Base-by-base conservation (phyloP, 1,284 basidiomycete genomes). In the Rhodotorula sp. region DNA sequence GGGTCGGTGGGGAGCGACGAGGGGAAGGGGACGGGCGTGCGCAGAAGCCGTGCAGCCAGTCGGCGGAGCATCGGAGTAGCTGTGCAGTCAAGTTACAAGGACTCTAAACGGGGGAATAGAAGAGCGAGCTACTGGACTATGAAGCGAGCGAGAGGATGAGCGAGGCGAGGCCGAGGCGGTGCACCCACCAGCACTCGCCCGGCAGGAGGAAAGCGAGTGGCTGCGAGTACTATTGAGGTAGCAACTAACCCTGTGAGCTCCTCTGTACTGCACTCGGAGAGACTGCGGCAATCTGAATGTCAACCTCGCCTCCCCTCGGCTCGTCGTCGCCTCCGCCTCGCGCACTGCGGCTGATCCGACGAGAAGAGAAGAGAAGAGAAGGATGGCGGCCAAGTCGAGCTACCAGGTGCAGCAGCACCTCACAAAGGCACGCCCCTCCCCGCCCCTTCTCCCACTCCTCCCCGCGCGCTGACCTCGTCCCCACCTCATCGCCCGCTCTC, bases 341-440 rank as follows among this genome's bases (percentile, higher is more conserved):
- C 46, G 22, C 19, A 50, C 34, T 61, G n/a, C n/a, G n/a, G n/a
- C n/a, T n/a, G n/a, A n/a, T n/a, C n/a, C n/a, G n/a, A n/a, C n/a
- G n/a, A n/a, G n/a, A n/a, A n/a, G n/a, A n/a, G n/a, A n/a, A n/a
- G n/a, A 4, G 32, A 22, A 9, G 22, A 10, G 37, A 12, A 59
- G 12, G 9, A 71, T 71, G 69, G 66, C 66, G 48, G 69, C 69
- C 12, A 73, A 73, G 63, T 70, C 69, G 68, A 64, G 57, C 34
- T 78, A 78, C 61, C 61, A 72, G 9, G 66, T 78, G 41, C 72
- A 76, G 63, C 69, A 72, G 50, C 62, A 77, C 41, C 61, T 78
- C 41, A 41, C 66, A 54, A 78, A 78, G 76, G 76, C 77, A 44
- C 48, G 64, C 61, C 32, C 29, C 32, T 36, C 59, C 37, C n/a